Conservation (phyloP, 1,139 yeast genomes). For the Debaryomyces subglobosus region DNA sequence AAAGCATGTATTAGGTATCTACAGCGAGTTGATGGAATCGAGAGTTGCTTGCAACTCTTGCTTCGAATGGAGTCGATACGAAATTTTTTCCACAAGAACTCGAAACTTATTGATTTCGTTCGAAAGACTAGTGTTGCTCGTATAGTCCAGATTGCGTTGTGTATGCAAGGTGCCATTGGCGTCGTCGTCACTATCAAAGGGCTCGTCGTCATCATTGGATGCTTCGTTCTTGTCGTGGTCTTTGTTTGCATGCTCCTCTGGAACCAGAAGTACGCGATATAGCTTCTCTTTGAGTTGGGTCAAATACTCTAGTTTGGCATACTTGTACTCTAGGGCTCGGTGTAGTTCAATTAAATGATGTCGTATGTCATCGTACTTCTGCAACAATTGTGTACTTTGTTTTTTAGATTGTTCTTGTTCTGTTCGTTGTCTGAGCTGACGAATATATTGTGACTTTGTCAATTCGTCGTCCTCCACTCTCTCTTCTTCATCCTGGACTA, state of each 20-base stretch:
- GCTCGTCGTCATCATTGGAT: conserved; percentile 9
- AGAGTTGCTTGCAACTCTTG: conserved; percentile 2
- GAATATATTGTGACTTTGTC: background rate
- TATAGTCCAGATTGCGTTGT: background rate
- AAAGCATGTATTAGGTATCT: background rate
- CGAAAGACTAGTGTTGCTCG: conserved; percentile 1
- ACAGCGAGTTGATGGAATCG: conserved; percentile 1
- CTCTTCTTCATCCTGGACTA: conserved; percentile 21
- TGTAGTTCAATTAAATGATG: conserved; percentile 20
- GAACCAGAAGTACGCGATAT: background rate
- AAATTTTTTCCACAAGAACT: conserved; percentile 34
- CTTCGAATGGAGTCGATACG: conserved; percentile 16
- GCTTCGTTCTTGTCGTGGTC: background rate
- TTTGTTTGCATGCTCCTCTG: background rate
- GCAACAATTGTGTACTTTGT: conserved; percentile 15
- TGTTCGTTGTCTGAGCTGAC: background rate
- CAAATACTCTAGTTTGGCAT: conserved; percentile 33
- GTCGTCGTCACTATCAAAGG: conserved; percentile 27
- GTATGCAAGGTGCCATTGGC: background rate
- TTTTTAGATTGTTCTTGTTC: background rate
- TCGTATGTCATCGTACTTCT: conserved; percentile 31
- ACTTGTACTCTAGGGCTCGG: conserved; percentile 26
- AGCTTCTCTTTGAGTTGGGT: conserved; percentile 21
- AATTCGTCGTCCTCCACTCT: conserved; percentile 7
- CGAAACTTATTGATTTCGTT: conserved; percentile 34